Base-by-base conservation (phyloP, 768 basidiomycete genomes). In the Termitomyces sp. region DNA sequence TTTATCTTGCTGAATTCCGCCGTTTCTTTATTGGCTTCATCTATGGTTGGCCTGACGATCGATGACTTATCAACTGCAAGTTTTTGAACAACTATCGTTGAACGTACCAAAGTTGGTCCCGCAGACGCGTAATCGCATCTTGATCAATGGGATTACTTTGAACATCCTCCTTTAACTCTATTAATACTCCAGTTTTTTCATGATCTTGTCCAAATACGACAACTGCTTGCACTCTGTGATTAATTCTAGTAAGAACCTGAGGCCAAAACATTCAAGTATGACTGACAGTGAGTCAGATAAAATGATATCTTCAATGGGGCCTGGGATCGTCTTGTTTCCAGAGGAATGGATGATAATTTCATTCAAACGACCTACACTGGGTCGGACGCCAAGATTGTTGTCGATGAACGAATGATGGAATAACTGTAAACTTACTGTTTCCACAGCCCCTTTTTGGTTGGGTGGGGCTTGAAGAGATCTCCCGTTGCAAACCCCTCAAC, bases 1-100 rank as follows among this genome's bases (percentile, higher is more conserved):
- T 75, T 77, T 10, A 79, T 69, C n/a, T 72, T 66, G 53, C 73
- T 75, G 43, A 71, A 76, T 0, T 66, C 51, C 0, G 77, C 75
- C 0, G 71, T 70, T 3, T 57, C 60, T 13, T 56, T 62, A 58
- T 79, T 80, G 0, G 75, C 77, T 33, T 76, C 69, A 23, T 76
- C 75, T 3, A 78, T 68, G 11, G 64, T 56, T 1, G 63, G 67
- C 71, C 72, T 77, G 25, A n/a, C n/a, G n/a, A n/a, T 10, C 15
- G 29, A 29, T n/a, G 39, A 16, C 39, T 1, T 16, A 38, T n/a
- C 11, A 18, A 38, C 7, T 6, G 13, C n/a, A n/a, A n/a, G 3
- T 25, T 38, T 20, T 25, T n/a, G n/a, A 7, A 2, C 9, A 5
- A 25, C 5, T 1, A 20, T 11, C 18, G 25, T 15, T 20, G 3